A percentile compares a stretch with the other conserved stretches of the same genome.
Evolutionary conservation across 495 filamentous ascomycete species (phyloP).

Genomic region (Darksidea phi): DNA sequence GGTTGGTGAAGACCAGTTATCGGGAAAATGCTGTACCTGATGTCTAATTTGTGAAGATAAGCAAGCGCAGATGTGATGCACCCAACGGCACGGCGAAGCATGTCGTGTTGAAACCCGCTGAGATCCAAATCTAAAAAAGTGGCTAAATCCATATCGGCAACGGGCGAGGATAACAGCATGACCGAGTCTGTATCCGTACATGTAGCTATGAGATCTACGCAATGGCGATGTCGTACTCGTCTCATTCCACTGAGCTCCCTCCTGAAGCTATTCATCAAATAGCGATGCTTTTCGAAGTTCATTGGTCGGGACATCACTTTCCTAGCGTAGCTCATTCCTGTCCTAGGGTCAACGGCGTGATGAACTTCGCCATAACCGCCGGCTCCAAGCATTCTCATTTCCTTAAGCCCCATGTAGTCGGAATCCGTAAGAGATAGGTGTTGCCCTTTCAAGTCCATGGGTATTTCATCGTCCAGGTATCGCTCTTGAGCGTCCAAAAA

Average conservation of each 20-base stretch:
- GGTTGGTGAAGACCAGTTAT: no score
- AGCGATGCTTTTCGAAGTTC: neutral
- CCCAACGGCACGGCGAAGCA: neutral
- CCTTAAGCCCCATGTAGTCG: neutral
- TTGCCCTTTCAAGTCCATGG: neutral
- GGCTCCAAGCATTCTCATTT: neutral
- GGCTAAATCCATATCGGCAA: constrained; percentile 20
- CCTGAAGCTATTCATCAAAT: neutral
- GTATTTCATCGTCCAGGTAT: neutral
- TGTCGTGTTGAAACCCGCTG: neutral
- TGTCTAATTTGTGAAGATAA: constrained; percentile 2
- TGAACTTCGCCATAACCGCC: neutral
- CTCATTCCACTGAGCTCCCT: constrained; percentile 12
- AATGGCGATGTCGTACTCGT: constrained; percentile 7
- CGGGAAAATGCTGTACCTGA: no score
- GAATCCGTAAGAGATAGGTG: neutral
- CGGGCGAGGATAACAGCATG: constrained; percentile 1
- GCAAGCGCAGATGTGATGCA: constrained; percentile 4
- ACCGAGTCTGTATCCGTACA: constrained; percentile 6
- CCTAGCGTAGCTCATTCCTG: neutral
- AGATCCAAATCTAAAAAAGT: constrained; percentile 6
- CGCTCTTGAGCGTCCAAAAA: neutral
- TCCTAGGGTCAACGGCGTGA: neutral
- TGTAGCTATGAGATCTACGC: constrained; percentile 4
- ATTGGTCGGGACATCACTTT: neutral